phyloP scores from a whole-genome alignment of 2,329 filamentous ascomycete genomes.

The Xylariaceae sp. region DNA sequence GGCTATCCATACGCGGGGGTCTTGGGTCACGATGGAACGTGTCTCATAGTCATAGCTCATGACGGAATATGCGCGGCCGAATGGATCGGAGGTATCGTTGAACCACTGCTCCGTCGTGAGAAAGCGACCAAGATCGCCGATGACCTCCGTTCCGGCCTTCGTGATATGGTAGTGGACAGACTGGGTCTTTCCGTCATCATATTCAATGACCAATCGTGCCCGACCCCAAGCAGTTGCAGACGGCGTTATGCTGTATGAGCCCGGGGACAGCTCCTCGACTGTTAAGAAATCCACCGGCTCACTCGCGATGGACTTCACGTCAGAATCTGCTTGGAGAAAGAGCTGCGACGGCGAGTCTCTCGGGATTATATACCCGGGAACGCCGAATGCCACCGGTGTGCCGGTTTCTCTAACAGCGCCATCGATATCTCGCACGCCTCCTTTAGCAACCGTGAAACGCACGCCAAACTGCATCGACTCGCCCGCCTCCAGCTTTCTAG shows the following conservation, averaged over 20 bases:
- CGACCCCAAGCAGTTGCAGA: slow-evolving; percentile 51
- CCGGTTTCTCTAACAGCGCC: slow-evolving; percentile 45
- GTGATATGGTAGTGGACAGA: slow-evolving; percentile 60
- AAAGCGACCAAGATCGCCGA: slow-evolving; percentile 54
- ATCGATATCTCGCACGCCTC: slow-evolving; percentile 51
- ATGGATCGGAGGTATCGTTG: slow-evolving; percentile 54
- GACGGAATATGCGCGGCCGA: slow-evolving; percentile 55
- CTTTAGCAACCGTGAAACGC: slow-evolving; percentile 50
- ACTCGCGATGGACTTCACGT: slow-evolving; percentile 44
- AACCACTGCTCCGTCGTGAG: slow-evolving; percentile 58
- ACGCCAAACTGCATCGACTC: slow-evolving; percentile 52
- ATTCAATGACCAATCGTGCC: slow-evolving; percentile 49
- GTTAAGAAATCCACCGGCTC: slow-evolving; percentile 43
- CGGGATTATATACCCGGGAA: slow-evolving; percentile 59
- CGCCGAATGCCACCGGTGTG: slow-evolving; percentile 52
- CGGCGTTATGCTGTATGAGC: slow-evolving; percentile 48
- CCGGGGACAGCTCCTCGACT: slow-evolving; percentile 34
- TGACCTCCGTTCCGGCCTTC: slow-evolving; percentile 46
- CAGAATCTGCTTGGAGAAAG: slow-evolving; percentile 45
- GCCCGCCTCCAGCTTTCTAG: slow-evolving; percentile 47
- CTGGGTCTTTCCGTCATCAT: slow-evolving; percentile 51
- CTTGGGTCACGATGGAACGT: slow-evolving; percentile 46
- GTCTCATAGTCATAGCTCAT: slow-evolving; percentile 60
- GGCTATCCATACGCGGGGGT: slow-evolving; percentile 58
- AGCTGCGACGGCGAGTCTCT: slow-evolving; percentile 50